Evolutionary conservation across 1,284 basidiomycete species (phyloP), one percentile per base, ranked within the genome.

Genomic region (Lentinus polychrous): DNA sequence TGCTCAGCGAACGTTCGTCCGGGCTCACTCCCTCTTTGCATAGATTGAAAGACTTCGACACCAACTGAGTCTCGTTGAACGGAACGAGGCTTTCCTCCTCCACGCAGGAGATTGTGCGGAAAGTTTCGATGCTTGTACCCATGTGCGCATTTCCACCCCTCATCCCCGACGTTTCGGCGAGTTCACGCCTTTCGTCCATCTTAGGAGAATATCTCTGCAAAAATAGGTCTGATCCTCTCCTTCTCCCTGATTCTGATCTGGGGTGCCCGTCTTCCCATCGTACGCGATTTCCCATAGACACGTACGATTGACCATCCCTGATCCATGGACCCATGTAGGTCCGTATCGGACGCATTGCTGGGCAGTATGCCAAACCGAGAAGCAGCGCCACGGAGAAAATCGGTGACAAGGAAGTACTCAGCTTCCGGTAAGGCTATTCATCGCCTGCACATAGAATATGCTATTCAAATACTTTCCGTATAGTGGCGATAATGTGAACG

Each of bases 21-120:
- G 10, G 14, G 3, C 5, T 22, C 5, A 22, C 10, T 18, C 23
- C 32, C 38, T 2, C 39, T n/a, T 23, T 44, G 12, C 43, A 48
- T 32, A 95, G 92, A 90, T 96, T 59, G 91, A 95, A 64, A 77
- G 91, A 6, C 75, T 97, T 46, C 76, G 91, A 43, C 72, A 82
- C 59, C 89, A 95, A 57, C 74, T 97, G 17, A 72, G 76, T 15
- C 78, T 80, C 43, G 93, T 95, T 4, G 88, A 94, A 50, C 73
- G 74, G n/a, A 87, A 89, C 54, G 81, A 94, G 60, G 93, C 93
- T 0, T 99, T 99, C 68, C 75, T 99, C 24, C 78, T 99, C 0
- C 95, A 99, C 57, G 94, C 94, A 2, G 96, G 95, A 8, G 96
- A 99, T 64, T 99, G 94, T 60, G 95, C 94, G 18, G 94, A 95